phyloP scores from a whole-genome alignment of 164 flowering plant genomes.

The Magnolia changhungtana region DNA sequence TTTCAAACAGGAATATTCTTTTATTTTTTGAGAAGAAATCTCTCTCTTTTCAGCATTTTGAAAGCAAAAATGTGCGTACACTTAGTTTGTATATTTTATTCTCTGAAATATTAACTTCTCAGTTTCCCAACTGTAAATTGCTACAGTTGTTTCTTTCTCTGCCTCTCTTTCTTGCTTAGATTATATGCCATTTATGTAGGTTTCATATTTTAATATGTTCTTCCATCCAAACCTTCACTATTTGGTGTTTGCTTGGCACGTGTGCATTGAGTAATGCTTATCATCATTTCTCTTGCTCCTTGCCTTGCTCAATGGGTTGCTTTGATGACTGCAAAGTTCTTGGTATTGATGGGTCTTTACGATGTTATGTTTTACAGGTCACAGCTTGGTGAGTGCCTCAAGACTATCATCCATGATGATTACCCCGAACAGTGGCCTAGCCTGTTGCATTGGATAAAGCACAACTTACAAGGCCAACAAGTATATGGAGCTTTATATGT shows the following conservation, averaged over 20 bases:
- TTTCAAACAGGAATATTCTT: no score
- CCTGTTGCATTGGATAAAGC: constrained; percentile 89
- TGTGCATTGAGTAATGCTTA: neutral
- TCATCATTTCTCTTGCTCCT: neutral
- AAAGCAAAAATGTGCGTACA: no score
- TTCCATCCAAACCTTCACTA: neutral
- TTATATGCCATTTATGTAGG: neutral
- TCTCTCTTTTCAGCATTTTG: no score
- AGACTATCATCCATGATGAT: constrained; percentile 90
- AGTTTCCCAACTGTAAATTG: no score
- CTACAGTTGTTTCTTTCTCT: no score
- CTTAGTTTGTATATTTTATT: no score
- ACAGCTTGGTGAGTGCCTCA: constrained; percentile 96
- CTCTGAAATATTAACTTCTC: no score
- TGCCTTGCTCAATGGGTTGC: neutral
- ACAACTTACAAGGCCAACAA: constrained; percentile 83
- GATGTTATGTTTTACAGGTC: constrained; percentile 36
- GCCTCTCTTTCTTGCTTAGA: neutral
- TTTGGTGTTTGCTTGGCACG: neutral
- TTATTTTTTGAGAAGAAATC: no score
- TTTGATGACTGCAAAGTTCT: neutral
- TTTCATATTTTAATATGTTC: neutral
- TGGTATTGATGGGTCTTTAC: neutral
- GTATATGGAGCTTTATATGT: constrained; percentile 91
- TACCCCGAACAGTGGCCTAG: constrained; percentile 98